Evolutionary conservation across 805 yeast genomes (phyloP).

Genomic region (Ogataea polymorpha): DNA sequence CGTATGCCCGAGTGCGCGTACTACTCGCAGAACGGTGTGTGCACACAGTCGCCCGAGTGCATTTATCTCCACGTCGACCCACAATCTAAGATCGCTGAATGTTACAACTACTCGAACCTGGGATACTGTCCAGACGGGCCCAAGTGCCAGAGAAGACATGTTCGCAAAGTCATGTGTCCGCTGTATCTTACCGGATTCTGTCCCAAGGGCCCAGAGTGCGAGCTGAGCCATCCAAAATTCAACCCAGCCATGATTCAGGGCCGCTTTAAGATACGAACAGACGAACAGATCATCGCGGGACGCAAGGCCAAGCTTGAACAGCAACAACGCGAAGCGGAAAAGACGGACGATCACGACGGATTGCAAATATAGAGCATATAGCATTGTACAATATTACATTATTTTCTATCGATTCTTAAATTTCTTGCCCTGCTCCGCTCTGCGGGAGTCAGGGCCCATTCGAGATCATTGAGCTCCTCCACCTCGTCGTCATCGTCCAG

Average conservation of each 20-base stretch:
- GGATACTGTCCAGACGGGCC: constrained; percentile 96
- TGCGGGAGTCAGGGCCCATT: constrained; percentile 76
- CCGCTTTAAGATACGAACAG: constrained; percentile 43
- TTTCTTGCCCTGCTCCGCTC: constrained; percentile 66
- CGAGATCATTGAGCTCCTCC: constrained; percentile 30
- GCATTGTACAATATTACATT: constrained; percentile 11
- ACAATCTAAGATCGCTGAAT: constrained; percentile 80
- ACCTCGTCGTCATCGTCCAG: constrained; percentile 63
- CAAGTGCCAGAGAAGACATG: constrained; percentile 75
- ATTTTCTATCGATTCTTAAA: constrained; percentile 45
- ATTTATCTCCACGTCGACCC: constrained; percentile 91
- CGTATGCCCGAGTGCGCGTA: constrained; percentile 97
- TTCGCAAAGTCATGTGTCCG: constrained; percentile 72
- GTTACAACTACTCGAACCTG: constrained; percentile 68
- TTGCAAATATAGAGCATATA: constrained; percentile 3
- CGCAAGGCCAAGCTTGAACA: constrained; percentile 26
- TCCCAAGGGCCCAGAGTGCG: constrained; percentile 81
- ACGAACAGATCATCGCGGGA: constrained; percentile 33
- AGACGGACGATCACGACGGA: constrained; percentile 9
- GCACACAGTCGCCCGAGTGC: constrained; percentile 94
- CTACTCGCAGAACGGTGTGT: constrained; percentile 75
- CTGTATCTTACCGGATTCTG: constrained; percentile 87
- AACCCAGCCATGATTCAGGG: constrained; percentile 43
- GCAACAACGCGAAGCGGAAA: constrained; percentile 20
- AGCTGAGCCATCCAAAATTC: constrained; percentile 79